These are phyloP conservation scores for Talaromyces sp. DNA, from an alignment of 2,329 filamentous ascomycete genomes.

Conservation along the genomic window DNA sequence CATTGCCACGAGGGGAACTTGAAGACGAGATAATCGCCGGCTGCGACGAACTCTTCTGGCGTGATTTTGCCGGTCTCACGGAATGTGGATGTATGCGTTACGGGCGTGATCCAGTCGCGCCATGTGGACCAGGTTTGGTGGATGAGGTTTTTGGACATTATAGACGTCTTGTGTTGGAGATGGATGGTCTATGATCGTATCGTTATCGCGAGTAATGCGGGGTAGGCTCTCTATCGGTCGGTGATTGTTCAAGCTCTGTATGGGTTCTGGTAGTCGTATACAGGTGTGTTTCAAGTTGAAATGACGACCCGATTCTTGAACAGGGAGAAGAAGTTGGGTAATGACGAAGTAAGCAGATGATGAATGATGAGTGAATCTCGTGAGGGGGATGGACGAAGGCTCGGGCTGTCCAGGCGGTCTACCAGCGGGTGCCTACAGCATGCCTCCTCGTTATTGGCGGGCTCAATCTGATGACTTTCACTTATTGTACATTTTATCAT, in stretches of 20 bases:
- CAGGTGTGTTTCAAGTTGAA: neutral
- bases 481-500: neutral
- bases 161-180: neutral
- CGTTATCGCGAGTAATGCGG: conserved; percentile 16
- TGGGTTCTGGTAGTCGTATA: too few species aligned
- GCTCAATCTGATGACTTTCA: neutral
- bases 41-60: conserved; percentile 91
- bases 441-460: neutral
- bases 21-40: conserved; percentile 96
- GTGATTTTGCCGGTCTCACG: conserved; percentile 92
- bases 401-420: neutral
- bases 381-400: conserved; percentile 1
- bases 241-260: neutral
- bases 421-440: neutral
- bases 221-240: neutral
- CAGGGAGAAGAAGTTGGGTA: neutral
- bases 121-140: conserved; percentile 90
- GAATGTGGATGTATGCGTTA: conserved; percentile 88
- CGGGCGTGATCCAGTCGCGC: conserved; percentile 85
- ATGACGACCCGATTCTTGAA: neutral
- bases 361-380: neutral
- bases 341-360: neutral
- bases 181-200: neutral
- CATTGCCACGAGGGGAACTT: conserved; percentile 99
- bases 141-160: conserved; percentile 67